Evolutionary conservation across 2,329 filamentous ascomycete genomes (phyloP).

Genomic region (Cladosporium halotolerans): DNA sequence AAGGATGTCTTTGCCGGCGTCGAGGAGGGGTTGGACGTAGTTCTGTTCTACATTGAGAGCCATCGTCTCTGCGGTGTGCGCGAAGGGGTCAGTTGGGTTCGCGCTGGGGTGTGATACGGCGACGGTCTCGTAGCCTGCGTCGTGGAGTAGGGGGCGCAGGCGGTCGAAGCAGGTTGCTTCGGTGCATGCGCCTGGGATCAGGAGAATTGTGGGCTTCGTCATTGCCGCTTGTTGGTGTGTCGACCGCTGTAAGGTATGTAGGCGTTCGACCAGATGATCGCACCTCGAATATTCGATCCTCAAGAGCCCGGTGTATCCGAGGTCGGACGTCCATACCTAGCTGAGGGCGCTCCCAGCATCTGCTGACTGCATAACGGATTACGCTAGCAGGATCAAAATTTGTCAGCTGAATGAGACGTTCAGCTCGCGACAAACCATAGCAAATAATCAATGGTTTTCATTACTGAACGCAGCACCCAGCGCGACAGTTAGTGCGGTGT

Average conservation of each 20-base stretch:
- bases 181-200: conserved; percentile 12
- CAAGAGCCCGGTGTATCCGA: too few relatives aligned
- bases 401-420: too few relatives aligned
- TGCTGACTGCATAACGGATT: too few relatives aligned
- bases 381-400: too few relatives aligned
- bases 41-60: conserved; percentile 1
- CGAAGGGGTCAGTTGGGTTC: conserved; percentile 6
- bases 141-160: conserved; percentile 1
- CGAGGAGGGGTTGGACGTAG: conserved; percentile 14
- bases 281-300: too few relatives aligned
- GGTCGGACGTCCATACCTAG: too few relatives aligned
- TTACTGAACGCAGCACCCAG: too few relatives aligned
- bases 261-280: too few relatives aligned
- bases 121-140: conserved; percentile 9
- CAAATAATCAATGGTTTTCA: too few relatives aligned
- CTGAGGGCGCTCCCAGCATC: too few relatives aligned
- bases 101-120: conserved; percentile 5
- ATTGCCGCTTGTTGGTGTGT: too few relatives aligned
- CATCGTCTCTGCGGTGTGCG: conserved; percentile 5
- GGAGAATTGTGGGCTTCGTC: conserved; percentile 11
- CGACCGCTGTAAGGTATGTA: background rate
- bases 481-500: background rate
- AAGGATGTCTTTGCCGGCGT: conserved; percentile 21
- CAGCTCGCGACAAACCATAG: too few relatives aligned
- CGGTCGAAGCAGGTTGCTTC: conserved; percentile 7